Conservation (phyloP, 2,329 filamentous ascomycete species). For the Spiromastix sp. region DNA sequence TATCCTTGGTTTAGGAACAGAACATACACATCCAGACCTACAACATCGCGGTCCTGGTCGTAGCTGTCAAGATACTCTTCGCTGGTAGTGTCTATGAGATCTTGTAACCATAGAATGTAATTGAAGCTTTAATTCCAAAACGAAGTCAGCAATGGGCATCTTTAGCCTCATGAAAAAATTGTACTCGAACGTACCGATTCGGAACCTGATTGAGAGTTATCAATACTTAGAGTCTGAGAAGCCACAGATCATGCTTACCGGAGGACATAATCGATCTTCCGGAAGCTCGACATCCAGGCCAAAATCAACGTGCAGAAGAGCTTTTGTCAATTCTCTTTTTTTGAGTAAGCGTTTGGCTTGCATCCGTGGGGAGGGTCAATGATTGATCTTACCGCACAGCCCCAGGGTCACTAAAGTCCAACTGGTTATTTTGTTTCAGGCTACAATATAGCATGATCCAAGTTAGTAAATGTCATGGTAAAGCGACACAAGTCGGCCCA, state of each 20-base stretch:
- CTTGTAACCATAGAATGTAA: slow-evolving; percentile 83
- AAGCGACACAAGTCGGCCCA: too few species aligned
- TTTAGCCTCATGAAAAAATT: not conserved
- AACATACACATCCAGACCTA: slow-evolving; percentile 64
- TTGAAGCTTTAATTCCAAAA: slow-evolving; percentile 61
- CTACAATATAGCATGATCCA: too few species aligned
- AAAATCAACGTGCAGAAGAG: slow-evolving; percentile 67
- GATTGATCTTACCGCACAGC: slow-evolving; percentile 53
- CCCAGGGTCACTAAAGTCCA: slow-evolving; percentile 72
- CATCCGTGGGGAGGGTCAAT: not conserved
- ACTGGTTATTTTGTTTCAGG: slow-evolving; percentile 45
- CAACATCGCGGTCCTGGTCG: slow-evolving; percentile 44
- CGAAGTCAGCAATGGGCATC: too few species aligned
- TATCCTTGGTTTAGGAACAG: not conserved
- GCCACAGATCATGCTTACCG: too few species aligned
- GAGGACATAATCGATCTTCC: slow-evolving; percentile 71
- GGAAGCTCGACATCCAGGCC: slow-evolving; percentile 60
- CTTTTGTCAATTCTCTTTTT: slow-evolving; percentile 54
- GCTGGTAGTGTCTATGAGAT: slow-evolving; percentile 61
- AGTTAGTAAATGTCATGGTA: too few species aligned
- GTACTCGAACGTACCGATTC: slow-evolving; percentile 28
- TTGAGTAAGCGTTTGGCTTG: not conserved
- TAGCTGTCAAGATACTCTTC: slow-evolving; percentile 40
- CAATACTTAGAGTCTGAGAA: too few species aligned
- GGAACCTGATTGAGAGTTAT: slow-evolving; percentile 33